A percentile compares a stretch with the other conserved stretches of the same genome.
phyloP scores from a whole-genome alignment of 352 stramenopile genomes.

The Phytophthora vignae region DNA sequence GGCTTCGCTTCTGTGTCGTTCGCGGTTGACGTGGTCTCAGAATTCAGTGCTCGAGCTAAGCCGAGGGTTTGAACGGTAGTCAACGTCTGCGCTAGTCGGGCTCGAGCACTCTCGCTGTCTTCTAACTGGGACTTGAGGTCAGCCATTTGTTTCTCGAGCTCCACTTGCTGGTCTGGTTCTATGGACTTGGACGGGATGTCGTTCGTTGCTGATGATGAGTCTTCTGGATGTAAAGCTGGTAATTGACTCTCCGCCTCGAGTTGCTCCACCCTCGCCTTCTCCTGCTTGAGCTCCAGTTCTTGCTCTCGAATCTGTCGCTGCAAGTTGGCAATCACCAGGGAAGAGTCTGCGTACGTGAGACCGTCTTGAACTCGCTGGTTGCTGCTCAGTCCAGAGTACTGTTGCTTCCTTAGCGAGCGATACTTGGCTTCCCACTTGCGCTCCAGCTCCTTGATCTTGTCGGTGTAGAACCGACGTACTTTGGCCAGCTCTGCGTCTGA shows the following conservation, averaged over 20 bases:
- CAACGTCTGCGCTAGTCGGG: slow-evolving; percentile 65
- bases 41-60: slow-evolving; percentile 20
- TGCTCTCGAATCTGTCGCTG: slow-evolving; percentile 38
- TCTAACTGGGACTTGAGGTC: slow-evolving; percentile 64
- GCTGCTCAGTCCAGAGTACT: slow-evolving; percentile 31
- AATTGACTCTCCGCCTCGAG: slow-evolving; percentile 27
- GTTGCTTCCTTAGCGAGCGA: slow-evolving; percentile 60
- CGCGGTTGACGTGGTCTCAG: slow-evolving; percentile 16
- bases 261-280: slow-evolving; percentile 33
- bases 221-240: not conserved
- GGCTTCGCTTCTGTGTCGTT: not conserved
- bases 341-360: slow-evolving; percentile 46
- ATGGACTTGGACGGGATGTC: slow-evolving; percentile 7
- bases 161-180: slow-evolving; percentile 24
- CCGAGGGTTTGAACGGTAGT: slow-evolving; percentile 48
- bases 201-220: not conserved
- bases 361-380: slow-evolving; percentile 28
- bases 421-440: slow-evolving; percentile 80
- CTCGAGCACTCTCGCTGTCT: slow-evolving; percentile 74
- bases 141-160: slow-evolving; percentile 36
- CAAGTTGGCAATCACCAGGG: slow-evolving; percentile 50
- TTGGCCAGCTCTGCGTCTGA: slow-evolving; percentile 52
- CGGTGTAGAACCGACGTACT: slow-evolving; percentile 74
- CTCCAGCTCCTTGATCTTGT: slow-evolving; percentile 83
- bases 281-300: slow-evolving; percentile 34